Evolutionary conservation across 202 grass and related monocot genomes (phyloP).

Genomic region (Elaeis oleifera): DNA sequence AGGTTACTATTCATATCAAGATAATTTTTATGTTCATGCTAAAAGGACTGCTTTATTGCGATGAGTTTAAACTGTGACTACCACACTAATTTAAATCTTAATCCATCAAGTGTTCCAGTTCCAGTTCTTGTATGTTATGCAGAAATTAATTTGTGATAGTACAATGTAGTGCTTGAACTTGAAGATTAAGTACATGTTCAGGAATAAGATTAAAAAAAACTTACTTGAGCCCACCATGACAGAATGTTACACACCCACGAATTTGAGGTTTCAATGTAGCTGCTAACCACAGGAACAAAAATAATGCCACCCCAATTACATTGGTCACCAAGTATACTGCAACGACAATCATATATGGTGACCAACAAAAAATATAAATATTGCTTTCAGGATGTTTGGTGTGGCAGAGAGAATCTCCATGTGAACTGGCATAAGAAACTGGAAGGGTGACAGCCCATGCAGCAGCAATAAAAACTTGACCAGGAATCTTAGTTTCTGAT

Average conservation of each 20-base stretch:
- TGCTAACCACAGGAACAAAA: conserved; percentile 81
- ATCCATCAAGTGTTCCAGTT: too few relatives aligned
- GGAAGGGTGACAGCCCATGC: conserved; percentile 71
- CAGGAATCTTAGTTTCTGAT: conserved; percentile 67
- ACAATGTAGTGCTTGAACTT: too few relatives aligned
- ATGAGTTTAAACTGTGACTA: too few relatives aligned
- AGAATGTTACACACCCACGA: conserved; percentile 59
- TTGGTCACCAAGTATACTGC: conserved; percentile 65
- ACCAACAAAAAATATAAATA: conserved; percentile 65
- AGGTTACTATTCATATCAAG: too few relatives aligned
- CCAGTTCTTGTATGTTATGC: too few relatives aligned
- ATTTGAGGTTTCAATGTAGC: conserved; percentile 75
- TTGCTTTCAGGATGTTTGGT: conserved; percentile 38
- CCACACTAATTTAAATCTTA: too few relatives aligned
- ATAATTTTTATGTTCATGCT: too few relatives aligned
- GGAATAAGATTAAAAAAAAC: conserved; percentile 11
- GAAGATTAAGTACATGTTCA: too few relatives aligned
- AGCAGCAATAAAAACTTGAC: conserved; percentile 58
- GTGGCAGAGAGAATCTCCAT: conserved; percentile 61
- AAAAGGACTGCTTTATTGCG: too few relatives aligned
- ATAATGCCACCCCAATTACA: conserved; percentile 78
- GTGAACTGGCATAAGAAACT: conserved; percentile 63
- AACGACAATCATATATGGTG: conserved; percentile 81
- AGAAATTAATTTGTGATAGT: too few relatives aligned
- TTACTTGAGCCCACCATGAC: conserved; percentile 92